A percentile compares a stretch with the other conserved stretches of the same genome.
These are phyloP conservation scores for Tanacetum coccineum DNA, from an alignment of 129 eudicot species.

Conservation along the genomic window DNA sequence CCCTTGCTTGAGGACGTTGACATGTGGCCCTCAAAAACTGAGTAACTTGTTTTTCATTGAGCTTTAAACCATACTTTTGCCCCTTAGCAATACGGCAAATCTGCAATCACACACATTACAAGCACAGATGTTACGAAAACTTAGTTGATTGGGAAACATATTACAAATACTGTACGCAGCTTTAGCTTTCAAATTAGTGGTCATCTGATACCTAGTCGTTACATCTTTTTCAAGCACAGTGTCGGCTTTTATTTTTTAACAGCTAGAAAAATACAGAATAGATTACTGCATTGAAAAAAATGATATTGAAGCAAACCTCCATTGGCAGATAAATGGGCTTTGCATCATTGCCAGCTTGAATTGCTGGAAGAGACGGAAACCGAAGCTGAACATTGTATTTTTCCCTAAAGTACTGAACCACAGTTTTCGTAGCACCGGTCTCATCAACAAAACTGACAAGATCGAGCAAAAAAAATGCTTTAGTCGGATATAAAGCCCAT, in stretches of 20 bases:
- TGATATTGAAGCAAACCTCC: constrained; percentile 48
- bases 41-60: constrained; percentile 70
- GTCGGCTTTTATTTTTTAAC: too few relatives aligned
- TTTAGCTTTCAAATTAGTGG: too few relatives aligned
- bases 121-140: not conserved
- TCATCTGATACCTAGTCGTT: not conserved
- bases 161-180: too few relatives aligned
- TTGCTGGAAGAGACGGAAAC: constrained; percentile 48
- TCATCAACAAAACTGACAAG: constrained; percentile 31
- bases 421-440: constrained; percentile 33
- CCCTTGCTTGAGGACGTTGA: constrained; percentile 56
- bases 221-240: not conserved
- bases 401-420: constrained; percentile 41
- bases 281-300: not conserved
- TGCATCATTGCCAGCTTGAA: constrained; percentile 51
- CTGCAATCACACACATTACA: constrained; percentile 23
- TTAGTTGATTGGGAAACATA: not conserved
- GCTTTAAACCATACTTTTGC: constrained; percentile 47
- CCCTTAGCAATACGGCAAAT: constrained; percentile 49
- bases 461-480: not conserved
- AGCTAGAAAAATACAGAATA: not conserved
- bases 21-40: constrained; percentile 60
- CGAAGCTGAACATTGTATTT: constrained; percentile 37
- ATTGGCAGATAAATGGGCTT: constrained; percentile 63
- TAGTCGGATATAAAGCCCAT: too few relatives aligned